Percentiles rank a stretch among this genome's conserved stretches.
Conservation (phyloP, 2,329 filamentous ascomycete genomes). For the Chrysosporium keratinophilum region DNA sequence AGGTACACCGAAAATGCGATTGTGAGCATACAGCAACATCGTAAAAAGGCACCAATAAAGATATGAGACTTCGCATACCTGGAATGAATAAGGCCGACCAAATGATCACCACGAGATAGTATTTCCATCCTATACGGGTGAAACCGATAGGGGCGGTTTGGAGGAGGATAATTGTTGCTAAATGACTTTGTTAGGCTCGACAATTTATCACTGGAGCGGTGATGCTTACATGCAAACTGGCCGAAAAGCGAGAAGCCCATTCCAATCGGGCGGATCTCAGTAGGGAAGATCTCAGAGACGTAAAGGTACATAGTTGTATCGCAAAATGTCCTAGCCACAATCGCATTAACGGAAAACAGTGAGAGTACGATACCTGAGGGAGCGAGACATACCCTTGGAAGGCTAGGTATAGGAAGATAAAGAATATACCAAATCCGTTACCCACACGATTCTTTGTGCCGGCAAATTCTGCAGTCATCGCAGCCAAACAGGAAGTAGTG, state of each 20-base stretch:
- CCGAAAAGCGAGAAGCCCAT: slow-evolving; percentile 45
- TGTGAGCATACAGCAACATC: neutral
- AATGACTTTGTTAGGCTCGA: slow-evolving; percentile 7
- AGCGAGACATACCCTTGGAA: slow-evolving; percentile 35
- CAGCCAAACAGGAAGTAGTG: slow-evolving; percentile 33
- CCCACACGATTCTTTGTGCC: slow-evolving; percentile 34
- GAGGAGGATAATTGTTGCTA: slow-evolving; percentile 40
- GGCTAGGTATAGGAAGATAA: slow-evolving; percentile 39
- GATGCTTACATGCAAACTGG: slow-evolving; percentile 35
- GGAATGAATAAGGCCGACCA: slow-evolving; percentile 38
- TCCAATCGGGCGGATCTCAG: slow-evolving; percentile 43
- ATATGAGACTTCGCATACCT: slow-evolving; percentile 16
- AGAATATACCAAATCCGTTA: slow-evolving; percentile 34
- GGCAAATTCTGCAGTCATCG: slow-evolving; percentile 30
- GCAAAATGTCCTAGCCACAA: slow-evolving; percentile 30
- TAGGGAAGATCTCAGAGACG: slow-evolving; percentile 40
- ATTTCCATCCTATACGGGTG: slow-evolving; percentile 41
- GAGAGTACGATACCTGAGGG: neutral
- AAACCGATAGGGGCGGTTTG: slow-evolving; percentile 40
- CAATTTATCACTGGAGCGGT: neutral
- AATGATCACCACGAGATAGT: slow-evolving; percentile 40
- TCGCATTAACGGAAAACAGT: slow-evolving; percentile 11
- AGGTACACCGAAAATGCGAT: neutral
- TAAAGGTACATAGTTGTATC: slow-evolving; percentile 42
- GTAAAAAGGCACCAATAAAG: neutral